These are phyloP conservation scores for Kondoa malvinella DNA, from an alignment of 768 basidiomycete species.

Conservation along the genomic window DNA sequence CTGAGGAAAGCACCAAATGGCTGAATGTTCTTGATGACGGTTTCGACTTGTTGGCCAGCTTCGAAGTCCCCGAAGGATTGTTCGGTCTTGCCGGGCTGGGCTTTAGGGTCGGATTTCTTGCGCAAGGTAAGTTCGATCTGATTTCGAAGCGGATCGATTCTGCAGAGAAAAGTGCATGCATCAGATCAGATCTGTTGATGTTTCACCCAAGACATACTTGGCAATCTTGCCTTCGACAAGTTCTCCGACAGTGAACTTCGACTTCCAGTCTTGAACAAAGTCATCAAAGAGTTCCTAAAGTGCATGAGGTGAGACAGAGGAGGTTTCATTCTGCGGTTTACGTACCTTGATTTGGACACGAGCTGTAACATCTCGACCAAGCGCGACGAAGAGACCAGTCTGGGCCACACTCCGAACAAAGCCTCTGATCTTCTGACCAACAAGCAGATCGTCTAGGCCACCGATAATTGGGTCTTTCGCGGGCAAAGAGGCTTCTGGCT, in stretches of 20 bases:
- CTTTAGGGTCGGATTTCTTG: slow-evolving; percentile 26
- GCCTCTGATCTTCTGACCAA: slow-evolving; percentile 62
- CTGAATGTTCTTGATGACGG: slow-evolving; percentile 62
- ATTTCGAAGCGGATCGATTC: slow-evolving; percentile 51
- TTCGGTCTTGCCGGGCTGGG: slow-evolving; percentile 25
- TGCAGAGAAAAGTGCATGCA: slow-evolving; percentile 29
- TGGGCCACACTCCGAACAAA: slow-evolving; percentile 76
- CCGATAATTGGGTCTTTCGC: slow-evolving; percentile 49
- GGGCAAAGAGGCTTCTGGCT: slow-evolving; percentile 35
- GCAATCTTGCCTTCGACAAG: slow-evolving; percentile 72
- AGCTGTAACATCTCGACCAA: slow-evolving; percentile 70
- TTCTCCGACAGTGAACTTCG: slow-evolving; percentile 58
- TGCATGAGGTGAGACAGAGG: neutral
- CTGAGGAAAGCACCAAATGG: slow-evolving; percentile 83
- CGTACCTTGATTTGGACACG: slow-evolving; percentile 75
- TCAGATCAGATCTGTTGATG: slow-evolving; percentile 5
- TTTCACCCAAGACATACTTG: no score
- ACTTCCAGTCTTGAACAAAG: slow-evolving; percentile 94
- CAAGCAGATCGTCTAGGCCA: slow-evolving; percentile 44
- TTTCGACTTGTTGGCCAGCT: slow-evolving; percentile 64
- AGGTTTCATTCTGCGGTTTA: neutral
- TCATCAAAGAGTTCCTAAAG: slow-evolving; percentile 32
- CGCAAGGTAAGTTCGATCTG: slow-evolving; percentile 85
- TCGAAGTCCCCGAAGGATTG: slow-evolving; percentile 39
- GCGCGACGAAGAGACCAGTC: slow-evolving; percentile 71